Evolutionary conservation across 495 filamentous ascomycete genomes (phyloP).

Genomic region (Paragyromitra xinjiangensis): DNA sequence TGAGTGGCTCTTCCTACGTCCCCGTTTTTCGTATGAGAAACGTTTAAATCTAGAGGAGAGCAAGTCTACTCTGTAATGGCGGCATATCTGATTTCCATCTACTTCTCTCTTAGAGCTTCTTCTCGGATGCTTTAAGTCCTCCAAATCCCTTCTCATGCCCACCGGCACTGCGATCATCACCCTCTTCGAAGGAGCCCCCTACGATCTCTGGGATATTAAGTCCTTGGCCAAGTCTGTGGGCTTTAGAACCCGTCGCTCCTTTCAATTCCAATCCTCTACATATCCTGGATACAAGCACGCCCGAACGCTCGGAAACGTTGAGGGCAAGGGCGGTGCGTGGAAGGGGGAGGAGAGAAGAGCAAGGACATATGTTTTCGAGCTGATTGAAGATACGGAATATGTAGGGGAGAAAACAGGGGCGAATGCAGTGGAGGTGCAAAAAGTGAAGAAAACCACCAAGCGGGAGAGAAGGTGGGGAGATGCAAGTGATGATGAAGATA

Average conservation of each 20-base stretch:
- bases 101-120: conserved; percentile 68
- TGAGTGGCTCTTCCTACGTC: conserved; percentile 38
- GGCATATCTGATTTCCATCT: conserved; percentile 20
- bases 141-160: conserved; percentile 59
- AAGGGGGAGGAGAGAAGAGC: conserved; percentile 79
- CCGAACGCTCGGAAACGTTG: conserved; percentile 77
- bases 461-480: conserved; percentile 42
- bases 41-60: not conserved
- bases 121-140: conserved; percentile 79
- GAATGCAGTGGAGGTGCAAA: conserved; percentile 59
- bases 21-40: not conserved
- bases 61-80: not conserved
- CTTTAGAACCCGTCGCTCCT: conserved; percentile 77
- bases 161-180: conserved; percentile 80
- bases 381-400: conserved; percentile 37
- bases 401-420: conserved; percentile 34
- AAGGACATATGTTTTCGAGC: conserved; percentile 80
- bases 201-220: conserved; percentile 91
- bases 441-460: conserved; percentile 38
- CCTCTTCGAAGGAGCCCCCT: conserved; percentile 90
- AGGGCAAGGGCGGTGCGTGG: conserved; percentile 68
- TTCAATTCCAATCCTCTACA: conserved; percentile 73
- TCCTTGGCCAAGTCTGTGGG: conserved; percentile 84
- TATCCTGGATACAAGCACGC: conserved; percentile 92
- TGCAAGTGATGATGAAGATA: conserved; percentile 60